phyloP scores from a whole-genome alignment of 306 rosid species.

The Styphnolobium japonicum region DNA sequence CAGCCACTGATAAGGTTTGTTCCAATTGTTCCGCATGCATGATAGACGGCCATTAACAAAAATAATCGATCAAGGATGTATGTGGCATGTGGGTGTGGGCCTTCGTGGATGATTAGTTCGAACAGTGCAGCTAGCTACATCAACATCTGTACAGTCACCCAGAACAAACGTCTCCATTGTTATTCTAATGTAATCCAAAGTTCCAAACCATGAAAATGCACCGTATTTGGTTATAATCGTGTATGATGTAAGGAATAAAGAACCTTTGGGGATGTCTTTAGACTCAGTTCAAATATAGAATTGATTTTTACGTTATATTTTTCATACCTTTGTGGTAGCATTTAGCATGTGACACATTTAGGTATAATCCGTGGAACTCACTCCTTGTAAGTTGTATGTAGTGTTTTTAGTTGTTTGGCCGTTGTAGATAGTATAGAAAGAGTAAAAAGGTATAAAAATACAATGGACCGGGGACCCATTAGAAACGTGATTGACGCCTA shows the following conservation, averaged over 20 bases:
- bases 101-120: neutral
- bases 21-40: neutral
- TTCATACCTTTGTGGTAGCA: neutral
- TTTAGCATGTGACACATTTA: neutral
- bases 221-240: neutral
- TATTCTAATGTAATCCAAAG: neutral
- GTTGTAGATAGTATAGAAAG: neutral
- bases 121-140: neutral
- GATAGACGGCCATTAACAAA: neutral
- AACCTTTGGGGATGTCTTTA: neutral
- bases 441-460: neutral
- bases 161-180: neutral
- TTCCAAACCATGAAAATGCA: no score
- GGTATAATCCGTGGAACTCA: neutral
- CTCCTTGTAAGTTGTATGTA: neutral
- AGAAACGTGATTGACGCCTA: constrained; percentile 47
- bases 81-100: neutral
- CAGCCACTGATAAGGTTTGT: neutral
- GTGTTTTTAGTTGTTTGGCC: neutral
- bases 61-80: neutral
- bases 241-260: neutral
- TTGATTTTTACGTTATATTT: neutral
- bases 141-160: neutral
- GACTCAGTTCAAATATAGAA: neutral
- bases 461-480: constrained; percentile 17